Evolutionary conservation across 192 early-diverging fungal species (phyloP), one percentile per base, ranked within the genome.

Genomic region (Chytriomyces sp.): DNA sequence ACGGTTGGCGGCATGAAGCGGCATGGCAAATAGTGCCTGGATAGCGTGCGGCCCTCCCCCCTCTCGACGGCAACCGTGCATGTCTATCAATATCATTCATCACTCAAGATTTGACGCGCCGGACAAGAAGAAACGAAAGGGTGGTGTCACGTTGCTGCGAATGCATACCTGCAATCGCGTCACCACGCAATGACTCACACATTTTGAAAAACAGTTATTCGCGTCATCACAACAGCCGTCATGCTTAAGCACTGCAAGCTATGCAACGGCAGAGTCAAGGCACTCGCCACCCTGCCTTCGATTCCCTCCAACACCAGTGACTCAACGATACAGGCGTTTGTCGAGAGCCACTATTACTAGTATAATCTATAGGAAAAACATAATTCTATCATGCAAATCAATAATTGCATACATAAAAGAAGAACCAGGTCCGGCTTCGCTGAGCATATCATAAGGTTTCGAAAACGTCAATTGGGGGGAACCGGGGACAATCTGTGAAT

Each of bases 311-410:
- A 2, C 56, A 5, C n/a, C 14, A 25, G 17, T 28, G 30, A 31
- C 30, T 12, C 28, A 58, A 14, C 44, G 2, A 12, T 2, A 49
- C 44, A 2, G 44, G 17, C 2, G 3, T 22, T n/a, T 1, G 17
- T n/a, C 17, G 17, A 49, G 22, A 14, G 22, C 17, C 12, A 58
- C 56, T 26, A 58, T 8, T 58, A 58, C 56, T n/a, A 58, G 30
- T 12, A 58, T n/a, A 58, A 58, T 58, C 12, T n/a, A 12, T 26
- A 26, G 26, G 56, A 58, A 58, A 26, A 58, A 58, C 17, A 58
- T 58, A 58, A 58, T 58, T 58, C 56, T 58, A 26, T 58, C 56
- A 58, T 58, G 56, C 30, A 58, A 31, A 26, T 58, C 56, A 31
- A 58, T 26, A 58, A 58, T 58, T n/a, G 56, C 56, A 58, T 58